Base-by-base conservation (phyloP, 177 flowering plant genomes). In the Vitis hybrid region DNA sequence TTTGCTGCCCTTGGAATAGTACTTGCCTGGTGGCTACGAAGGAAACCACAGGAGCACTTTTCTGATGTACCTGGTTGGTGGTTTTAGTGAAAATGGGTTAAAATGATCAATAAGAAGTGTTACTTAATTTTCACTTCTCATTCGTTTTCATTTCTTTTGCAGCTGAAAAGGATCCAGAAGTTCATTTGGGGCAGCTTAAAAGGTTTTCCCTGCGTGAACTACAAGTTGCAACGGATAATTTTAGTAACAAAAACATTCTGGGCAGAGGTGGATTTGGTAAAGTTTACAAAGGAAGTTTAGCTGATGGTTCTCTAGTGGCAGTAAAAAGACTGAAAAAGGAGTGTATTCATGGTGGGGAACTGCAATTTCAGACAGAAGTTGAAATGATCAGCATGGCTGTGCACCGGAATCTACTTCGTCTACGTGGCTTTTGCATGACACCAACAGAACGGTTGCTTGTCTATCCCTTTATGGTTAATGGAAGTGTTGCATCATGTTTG, bases 1-100 rank as follows among this genome's bases (percentile, higher is more conserved):
- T 94, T 92, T 83, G 97, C 97, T 60, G 93, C 87, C 40, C 98
- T 94, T 70, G 97, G 96, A 55, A 84, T 94, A 73, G 91, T 85
- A 12, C 88, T 94, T 87, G 94, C 92, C 55, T 86, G 72, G 79
- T 92, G 88, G 87, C 82, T 88, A 32, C 75, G 88, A 64, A 81
- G 84, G 73, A 94, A 83, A 72, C 91, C 93, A 48, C 89, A 86
- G 69, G 98, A 89, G 59, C 84, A 84, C 80, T 94, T 90, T 92
- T 91, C 87, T 78, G 98, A 94, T 82, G 94, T 94, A 40, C 97
- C 96, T 48, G 98, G 98, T 93, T 67, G 65, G 93, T 85, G 52
- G 52, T 27, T 67, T 60, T 66, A 21, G 7, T 35, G 21, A 11
- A 49, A n/a, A 32, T 3, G 14, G 48, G 11, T 51, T 61, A 35